Evolutionary conservation across 495 filamentous ascomycete species (phyloP).

Genomic region (Xylaria cubensis): DNA sequence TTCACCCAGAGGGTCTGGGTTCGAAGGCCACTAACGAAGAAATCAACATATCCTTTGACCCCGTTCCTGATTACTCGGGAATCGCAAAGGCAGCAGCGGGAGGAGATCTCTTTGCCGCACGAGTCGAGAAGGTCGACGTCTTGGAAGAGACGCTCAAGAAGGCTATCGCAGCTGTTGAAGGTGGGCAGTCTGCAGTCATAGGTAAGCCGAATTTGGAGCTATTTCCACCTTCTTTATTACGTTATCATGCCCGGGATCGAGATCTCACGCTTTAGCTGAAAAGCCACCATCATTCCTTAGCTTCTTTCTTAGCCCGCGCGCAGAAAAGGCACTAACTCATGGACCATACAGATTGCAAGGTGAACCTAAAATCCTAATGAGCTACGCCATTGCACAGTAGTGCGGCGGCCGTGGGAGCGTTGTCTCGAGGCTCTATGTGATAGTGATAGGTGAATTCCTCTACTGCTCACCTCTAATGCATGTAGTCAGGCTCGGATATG

Average conservation of each 20-base stretch:
- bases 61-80: constrained; percentile 86
- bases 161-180: constrained; percentile 71
- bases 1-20: constrained; percentile 82
- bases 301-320: neutral
- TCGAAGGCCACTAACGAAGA: constrained; percentile 82
- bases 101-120: constrained; percentile 69
- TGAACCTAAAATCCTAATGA: constrained; percentile 46
- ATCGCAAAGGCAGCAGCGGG: constrained; percentile 91
- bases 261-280: neutral
- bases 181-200: constrained; percentile 72
- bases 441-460: neutral
- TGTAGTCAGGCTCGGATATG: neutral
- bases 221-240: constrained; percentile 19
- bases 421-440: neutral
- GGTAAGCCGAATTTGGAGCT: constrained; percentile 44
- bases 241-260: neutral
- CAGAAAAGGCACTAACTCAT: constrained; percentile 6
- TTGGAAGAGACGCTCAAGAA: constrained; percentile 66
- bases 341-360: constrained; percentile 49
- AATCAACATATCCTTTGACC: constrained; percentile 87
- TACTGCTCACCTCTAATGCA: neutral
- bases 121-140: constrained; percentile 65
- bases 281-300: neutral
- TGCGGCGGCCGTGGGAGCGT: neutral
- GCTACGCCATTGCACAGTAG: neutral